Conservation (phyloP, 371 early-diverging fungal species). For the Globomyces sp. region DNA sequence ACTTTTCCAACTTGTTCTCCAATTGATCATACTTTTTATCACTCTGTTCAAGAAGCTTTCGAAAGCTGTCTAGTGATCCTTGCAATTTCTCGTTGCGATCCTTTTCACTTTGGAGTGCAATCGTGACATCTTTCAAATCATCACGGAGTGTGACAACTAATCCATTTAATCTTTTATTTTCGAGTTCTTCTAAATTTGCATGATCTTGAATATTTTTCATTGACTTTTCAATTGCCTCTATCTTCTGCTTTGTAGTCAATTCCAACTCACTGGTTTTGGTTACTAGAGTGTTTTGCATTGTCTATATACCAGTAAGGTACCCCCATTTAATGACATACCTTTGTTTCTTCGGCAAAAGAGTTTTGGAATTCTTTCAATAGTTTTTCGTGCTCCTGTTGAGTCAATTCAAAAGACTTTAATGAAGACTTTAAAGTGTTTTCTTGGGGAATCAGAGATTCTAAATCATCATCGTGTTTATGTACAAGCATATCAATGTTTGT, state of each 20-base stretch:
- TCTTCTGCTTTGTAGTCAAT: neutral
- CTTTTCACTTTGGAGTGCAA: neutral
- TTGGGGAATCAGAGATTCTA: no score
- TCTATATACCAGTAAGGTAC: neutral
- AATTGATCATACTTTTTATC: no score
- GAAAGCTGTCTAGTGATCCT: no score
- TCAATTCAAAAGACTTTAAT: no score
- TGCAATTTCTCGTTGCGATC: no score
- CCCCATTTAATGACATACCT: neutral
- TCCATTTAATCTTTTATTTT: neutral
- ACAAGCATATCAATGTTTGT: no score
- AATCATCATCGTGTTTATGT: no score
- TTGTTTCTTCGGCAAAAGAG: neutral
- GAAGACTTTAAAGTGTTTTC: no score
- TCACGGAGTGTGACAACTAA: neutral
- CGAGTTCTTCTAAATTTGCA: neutral
- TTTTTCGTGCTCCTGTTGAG: neutral
- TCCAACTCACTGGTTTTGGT: neutral
- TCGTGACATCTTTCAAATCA: neutral
- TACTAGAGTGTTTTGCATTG: neutral
- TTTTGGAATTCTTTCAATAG: neutral
- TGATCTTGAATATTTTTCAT: neutral
- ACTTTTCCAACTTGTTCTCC: no score
- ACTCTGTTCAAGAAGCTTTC: no score
- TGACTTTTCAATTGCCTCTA: neutral